These are phyloP conservation scores for Pichia sp. DNA, from an alignment of 1,139 yeast genomes.

Conservation along the genomic window DNA sequence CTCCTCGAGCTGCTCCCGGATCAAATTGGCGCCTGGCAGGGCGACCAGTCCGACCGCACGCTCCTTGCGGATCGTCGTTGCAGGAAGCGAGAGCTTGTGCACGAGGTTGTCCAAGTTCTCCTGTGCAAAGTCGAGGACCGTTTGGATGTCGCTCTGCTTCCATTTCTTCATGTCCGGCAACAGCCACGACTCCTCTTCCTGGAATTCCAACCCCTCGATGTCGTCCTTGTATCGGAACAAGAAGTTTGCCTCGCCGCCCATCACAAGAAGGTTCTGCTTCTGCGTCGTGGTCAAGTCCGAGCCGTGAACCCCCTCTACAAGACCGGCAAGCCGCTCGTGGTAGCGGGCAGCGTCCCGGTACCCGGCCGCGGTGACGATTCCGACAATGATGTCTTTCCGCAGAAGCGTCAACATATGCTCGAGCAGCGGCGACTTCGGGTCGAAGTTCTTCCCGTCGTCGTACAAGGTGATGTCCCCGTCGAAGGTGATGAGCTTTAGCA, in stretches of 20 bases:
- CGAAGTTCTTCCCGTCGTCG: slow-evolving; percentile 80
- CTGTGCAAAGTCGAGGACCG: slow-evolving; percentile 67
- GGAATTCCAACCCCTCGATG: slow-evolving; percentile 48
- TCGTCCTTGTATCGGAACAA: slow-evolving; percentile 60
- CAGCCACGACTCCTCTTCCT: slow-evolving; percentile 70
- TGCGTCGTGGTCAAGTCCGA: slow-evolving; percentile 48
- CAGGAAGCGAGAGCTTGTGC: slow-evolving; percentile 52
- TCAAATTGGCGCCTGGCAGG: slow-evolving; percentile 48
- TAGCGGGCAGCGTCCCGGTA: slow-evolving; percentile 83
- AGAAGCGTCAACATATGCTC: slow-evolving; percentile 54
- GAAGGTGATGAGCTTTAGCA: slow-evolving; percentile 72
- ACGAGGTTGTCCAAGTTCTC: slow-evolving; percentile 53
- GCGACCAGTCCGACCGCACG: slow-evolving; percentile 89
- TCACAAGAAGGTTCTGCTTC: slow-evolving; percentile 64
- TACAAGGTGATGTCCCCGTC: slow-evolving; percentile 97
- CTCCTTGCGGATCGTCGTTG: slow-evolving; percentile 68
- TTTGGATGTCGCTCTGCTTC: slow-evolving; percentile 56
- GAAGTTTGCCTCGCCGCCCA: slow-evolving; percentile 97
- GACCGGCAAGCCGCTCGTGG: slow-evolving; percentile 66
- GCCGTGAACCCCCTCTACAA: slow-evolving; percentile 57
- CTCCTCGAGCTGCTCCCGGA: slow-evolving; percentile 86
- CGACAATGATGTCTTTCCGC: slow-evolving; percentile 61
- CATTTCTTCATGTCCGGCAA: slow-evolving; percentile 67
- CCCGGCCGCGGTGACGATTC: slow-evolving; percentile 97
- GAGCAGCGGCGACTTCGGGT: slow-evolving; percentile 57